Evolutionary conservation across 1,284 basidiomycete species (phyloP), one percentile per base, ranked within the genome.

Genomic region (Ustilago esculenta): DNA sequence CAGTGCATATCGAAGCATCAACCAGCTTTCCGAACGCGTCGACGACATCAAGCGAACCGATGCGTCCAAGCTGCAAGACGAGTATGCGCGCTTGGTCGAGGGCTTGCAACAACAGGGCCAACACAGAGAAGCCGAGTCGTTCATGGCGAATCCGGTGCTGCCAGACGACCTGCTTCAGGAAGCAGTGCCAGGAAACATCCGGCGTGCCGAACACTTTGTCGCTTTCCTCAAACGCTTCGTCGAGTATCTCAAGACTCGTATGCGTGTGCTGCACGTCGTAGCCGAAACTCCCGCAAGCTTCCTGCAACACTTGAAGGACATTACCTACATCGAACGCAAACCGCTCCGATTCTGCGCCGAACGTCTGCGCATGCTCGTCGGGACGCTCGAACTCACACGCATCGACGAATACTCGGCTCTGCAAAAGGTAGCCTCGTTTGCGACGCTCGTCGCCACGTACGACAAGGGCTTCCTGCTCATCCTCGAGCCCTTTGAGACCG

Each of bases 241-340:
- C 37, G 96, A 99, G 84, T 99, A 99, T 81, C 87, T 99, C 64
- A 98, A 98, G 92, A 98, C 96, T 8, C 88, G 96, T 45, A 98
- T 98, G 95, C 89, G 96, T 42, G 96, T 99, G 12, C 85, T 98
- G 21, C 96, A 98, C 81, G 96, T 99, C 64, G 96, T 99, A 9
- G 96, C 96, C n/a, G 96, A 99, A 83, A 98, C 96, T 4, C 96
- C 96, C 0, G 85, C 92, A n/a, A 98, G 94, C 2, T 99, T 99
- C 83, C 84, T 99, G 36, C 96, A 98, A 77, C 96, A 99, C 84
- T 85, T 99, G 43, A 98, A 97, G 83, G 96, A 99, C 79, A 97
- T 98, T 74, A 98, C 96, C 11, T 99, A 93, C 81, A 99, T 99
- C 74, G 96, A 99, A 82, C 87, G 92, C 66, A 87, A 95, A 71